These are phyloP conservation scores for Diaporthe caulivora DNA, from an alignment of 2,329 filamentous ascomycete genomes.

Conservation along the genomic window DNA sequence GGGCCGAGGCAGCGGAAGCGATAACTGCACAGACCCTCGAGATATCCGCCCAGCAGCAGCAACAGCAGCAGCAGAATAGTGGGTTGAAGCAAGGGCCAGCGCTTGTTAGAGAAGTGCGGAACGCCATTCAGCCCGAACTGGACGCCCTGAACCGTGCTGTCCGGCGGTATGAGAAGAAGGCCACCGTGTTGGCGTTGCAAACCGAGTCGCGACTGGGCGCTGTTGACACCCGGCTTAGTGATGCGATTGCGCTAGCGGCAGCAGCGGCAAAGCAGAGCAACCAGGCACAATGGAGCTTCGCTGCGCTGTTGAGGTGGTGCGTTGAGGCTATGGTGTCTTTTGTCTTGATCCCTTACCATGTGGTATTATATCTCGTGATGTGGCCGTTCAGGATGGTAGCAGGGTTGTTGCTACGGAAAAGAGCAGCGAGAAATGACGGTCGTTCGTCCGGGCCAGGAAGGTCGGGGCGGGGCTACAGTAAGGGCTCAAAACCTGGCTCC, in stretches of 20 bases:
- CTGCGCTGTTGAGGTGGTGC: slow-evolving; percentile 51
- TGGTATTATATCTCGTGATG: slow-evolving; percentile 53
- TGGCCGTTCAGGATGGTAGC: slow-evolving; percentile 58
- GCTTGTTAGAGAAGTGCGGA: slow-evolving; percentile 70
- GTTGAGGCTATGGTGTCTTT: slow-evolving; percentile 52
- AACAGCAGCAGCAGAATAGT: slow-evolving; percentile 48
- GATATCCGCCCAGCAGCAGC: slow-evolving; percentile 38
- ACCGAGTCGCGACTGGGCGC: slow-evolving; percentile 80
- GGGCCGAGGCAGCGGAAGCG: slow-evolving; percentile 55
- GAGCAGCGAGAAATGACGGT: slow-evolving; percentile 47
- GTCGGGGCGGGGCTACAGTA: slow-evolving; percentile 42
- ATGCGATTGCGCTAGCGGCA: slow-evolving; percentile 84
- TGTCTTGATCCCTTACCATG: slow-evolving; percentile 57
- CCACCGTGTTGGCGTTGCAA: slow-evolving; percentile 79
- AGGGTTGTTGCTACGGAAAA: slow-evolving; percentile 49
- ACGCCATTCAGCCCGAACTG: slow-evolving; percentile 81
- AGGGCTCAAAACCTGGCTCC: slow-evolving; percentile 44
- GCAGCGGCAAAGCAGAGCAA: slow-evolving; percentile 72
- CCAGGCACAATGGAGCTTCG: slow-evolving; percentile 46
- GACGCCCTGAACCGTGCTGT: slow-evolving; percentile 91
- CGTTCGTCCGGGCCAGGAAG: slow-evolving; percentile 38
- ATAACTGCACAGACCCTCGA: slow-evolving; percentile 41
- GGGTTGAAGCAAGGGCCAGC: slow-evolving; percentile 56
- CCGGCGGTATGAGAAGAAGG: slow-evolving; percentile 90
- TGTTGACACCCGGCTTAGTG: slow-evolving; percentile 78